Evolutionary conservation across 75 land plant species (phyloP), one percentile per base, ranked within the genome.

Genomic region (Cunninghamia lanceolata): DNA sequence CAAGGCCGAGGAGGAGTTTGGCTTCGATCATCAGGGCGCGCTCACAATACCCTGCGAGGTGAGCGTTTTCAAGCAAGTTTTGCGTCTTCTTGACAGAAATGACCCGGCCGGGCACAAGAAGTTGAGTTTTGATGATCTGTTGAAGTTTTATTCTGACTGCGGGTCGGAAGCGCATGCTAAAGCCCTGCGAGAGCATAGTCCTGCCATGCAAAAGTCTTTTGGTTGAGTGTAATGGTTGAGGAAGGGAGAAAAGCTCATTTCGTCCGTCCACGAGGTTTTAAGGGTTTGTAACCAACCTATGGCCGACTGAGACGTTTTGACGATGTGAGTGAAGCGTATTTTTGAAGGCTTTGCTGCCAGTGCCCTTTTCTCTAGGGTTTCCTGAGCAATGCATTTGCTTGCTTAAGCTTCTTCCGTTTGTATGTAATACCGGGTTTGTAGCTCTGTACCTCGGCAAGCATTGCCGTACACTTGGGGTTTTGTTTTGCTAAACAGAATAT

Each of bases 1-100:
- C 47, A 83, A 83, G 63, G 88, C 89, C n/a, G 89, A 88, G 30
- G 89, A 89, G 89, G 89, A 89, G 89, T 88, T 73, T n/a, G 89
- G 89, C 40, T 89, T 87, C 89, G 85, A 89, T 75, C 89, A 89
- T 38, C 83, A 88, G 39, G 89, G 89, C 32, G 89, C 85, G 35
- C 74, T 89, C 35, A 70, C 82, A 47, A 85, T 90, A 10, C 91
- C 90, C 35, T 90, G 91, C 38, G 91, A 90, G 73, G 90, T 89
- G 13, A 82, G 35, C 16, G 39, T 85, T 13, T 90, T 90, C 54
- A 89, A 90, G 84, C 80, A 80, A 59, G 56, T 90, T 7, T 40
- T 90, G 63, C 68, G 84, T 66, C 38, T 52, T 3, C 52, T 89
- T 3, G 90, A 45, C 34, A 43, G 52, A 45, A 80, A 80, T 1